Conservation (phyloP, 176 grass and related monocot species). For the Musa troglodytarum region DNA sequence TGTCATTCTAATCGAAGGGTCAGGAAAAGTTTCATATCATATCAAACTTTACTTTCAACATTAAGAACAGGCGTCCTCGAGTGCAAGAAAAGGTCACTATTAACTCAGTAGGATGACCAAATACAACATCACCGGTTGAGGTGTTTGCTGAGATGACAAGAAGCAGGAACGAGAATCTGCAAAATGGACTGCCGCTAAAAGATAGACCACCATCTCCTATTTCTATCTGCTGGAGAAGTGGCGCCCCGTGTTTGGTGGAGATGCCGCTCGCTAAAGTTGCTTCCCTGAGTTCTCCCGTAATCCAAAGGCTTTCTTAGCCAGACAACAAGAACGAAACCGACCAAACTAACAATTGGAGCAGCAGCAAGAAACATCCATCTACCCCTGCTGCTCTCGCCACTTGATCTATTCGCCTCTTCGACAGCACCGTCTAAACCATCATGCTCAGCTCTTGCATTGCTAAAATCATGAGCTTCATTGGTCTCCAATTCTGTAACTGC, state of each 20-base stretch:
- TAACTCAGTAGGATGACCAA: too few species aligned
- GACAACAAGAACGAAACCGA: conserved; percentile 62
- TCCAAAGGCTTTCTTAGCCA: conserved; percentile 54
- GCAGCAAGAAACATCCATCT: conserved; percentile 56
- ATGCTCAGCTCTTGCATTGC: conserved; percentile 15
- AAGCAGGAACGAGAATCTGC: too few species aligned
- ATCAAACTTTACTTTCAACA: too few species aligned
- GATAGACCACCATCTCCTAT: conserved; percentile 80
- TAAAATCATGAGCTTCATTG: conserved; percentile 11
- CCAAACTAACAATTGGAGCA: conserved; percentile 60
- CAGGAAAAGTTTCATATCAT: too few species aligned
- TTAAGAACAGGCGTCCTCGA: too few species aligned
- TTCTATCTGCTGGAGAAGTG: conserved; percentile 27
- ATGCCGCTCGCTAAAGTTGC: conserved; percentile 10
- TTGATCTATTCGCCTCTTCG: conserved; percentile 4
- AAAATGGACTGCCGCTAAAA: conserved; percentile 23
- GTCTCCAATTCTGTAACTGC: conserved; percentile 35
- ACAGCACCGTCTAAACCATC: neutral
- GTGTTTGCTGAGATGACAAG: too few species aligned
- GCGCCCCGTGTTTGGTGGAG: conserved; percentile 22
- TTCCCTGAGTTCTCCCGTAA: conserved; percentile 1
- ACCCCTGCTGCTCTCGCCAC: conserved; percentile 11
- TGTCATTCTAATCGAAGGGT: too few species aligned
- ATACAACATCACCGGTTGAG: too few species aligned
- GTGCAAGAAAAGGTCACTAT: too few species aligned